These are phyloP conservation scores for Posidonia australis DNA, from an alignment of 106 monocot genomes.

Conservation along the genomic window DNA sequence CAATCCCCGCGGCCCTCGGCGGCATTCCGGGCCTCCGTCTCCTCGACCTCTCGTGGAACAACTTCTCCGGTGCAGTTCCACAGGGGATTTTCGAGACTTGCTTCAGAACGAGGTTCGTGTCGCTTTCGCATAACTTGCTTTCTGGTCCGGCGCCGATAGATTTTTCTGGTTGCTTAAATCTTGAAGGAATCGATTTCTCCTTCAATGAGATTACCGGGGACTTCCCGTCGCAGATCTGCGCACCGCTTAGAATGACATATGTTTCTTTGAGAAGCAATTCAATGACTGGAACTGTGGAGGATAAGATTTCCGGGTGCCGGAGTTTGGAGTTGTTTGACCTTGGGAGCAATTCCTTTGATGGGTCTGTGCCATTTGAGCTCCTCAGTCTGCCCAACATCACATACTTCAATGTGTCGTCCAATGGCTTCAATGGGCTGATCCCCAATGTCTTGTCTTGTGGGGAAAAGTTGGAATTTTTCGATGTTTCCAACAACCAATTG, in stretches of 20 bases:
- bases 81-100: constrained; percentile 47
- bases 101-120: constrained; percentile 56
- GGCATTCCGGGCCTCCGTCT: constrained; percentile 53
- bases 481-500: constrained; percentile 52
- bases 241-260: constrained; percentile 38
- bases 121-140: constrained; percentile 66
- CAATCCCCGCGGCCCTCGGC: constrained; percentile 57
- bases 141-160: constrained; percentile 41
- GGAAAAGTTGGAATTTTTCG: constrained; percentile 37
- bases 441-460: constrained; percentile 39
- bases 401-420: constrained; percentile 71
- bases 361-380: constrained; percentile 50
- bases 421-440: constrained; percentile 46
- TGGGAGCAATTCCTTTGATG: constrained; percentile 58
- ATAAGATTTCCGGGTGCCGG: constrained; percentile 37
- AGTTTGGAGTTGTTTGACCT: constrained; percentile 67
- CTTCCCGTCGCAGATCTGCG: constrained; percentile 57
- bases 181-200: constrained; percentile 78
- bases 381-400: constrained; percentile 48
- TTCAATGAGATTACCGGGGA: constrained; percentile 68
- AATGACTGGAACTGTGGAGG: constrained; percentile 48
- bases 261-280: constrained; percentile 61
- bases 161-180: constrained; percentile 40
- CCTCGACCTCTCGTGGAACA: constrained; percentile 80
- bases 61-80: constrained; percentile 66